Evolutionary conservation across 306 rosid species (phyloP).

Genomic region (Pterocarpus macrocarpus): DNA sequence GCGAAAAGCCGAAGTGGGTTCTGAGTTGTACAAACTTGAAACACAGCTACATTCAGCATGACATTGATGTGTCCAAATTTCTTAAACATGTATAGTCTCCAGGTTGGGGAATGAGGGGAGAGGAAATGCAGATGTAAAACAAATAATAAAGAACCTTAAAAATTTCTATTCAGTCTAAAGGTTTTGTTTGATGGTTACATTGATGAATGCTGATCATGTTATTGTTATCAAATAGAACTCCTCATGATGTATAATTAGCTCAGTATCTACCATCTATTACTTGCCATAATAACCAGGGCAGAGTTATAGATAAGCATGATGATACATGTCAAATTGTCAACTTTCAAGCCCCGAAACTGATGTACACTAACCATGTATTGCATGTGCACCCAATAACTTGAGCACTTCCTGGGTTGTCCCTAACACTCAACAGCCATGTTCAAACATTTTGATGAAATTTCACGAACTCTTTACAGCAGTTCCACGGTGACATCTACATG

Average conservation of each 20-base stretch:
- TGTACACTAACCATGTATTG: conserved; percentile 16
- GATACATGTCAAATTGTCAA: conserved; percentile 7
- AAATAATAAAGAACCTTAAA: not conserved
- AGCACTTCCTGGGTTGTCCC: not conserved
- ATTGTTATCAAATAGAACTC: not conserved
- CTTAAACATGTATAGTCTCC: too few species aligned
- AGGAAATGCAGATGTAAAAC: not conserved
- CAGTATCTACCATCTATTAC: not conserved
- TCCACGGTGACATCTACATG: conserved; percentile 62
- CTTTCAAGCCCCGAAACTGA: not conserved
- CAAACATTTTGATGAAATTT: conserved; percentile 17
- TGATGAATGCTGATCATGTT: conserved; percentile 2
- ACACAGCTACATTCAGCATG: not conserved
- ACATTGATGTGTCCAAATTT: not conserved
- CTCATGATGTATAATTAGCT: not conserved
- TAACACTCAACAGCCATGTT: conserved; percentile 12
- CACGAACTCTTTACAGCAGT: conserved; percentile 13
- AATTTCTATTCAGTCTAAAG: not conserved
- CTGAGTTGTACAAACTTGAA: not conserved
- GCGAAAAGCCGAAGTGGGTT: not conserved
- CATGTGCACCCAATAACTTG: not conserved
- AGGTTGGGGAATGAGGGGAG: not conserved
- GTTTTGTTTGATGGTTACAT: not conserved
- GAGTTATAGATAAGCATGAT: not conserved
- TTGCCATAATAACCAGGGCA: not conserved